Conservation (phyloP, 163 green algal species). For the Trebouxia gelatinosa region DNA sequence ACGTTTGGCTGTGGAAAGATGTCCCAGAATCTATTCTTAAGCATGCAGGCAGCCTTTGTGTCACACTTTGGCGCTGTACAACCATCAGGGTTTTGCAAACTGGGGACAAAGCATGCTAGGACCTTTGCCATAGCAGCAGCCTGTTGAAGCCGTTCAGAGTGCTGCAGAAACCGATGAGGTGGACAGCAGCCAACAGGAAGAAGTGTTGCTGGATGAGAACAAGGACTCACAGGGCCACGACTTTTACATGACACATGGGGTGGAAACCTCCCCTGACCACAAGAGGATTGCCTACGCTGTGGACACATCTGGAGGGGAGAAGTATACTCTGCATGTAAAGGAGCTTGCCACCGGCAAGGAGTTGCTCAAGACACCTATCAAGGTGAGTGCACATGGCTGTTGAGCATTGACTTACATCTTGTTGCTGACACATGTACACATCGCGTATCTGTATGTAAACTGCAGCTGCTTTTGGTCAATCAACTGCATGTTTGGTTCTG, state of each 20-base stretch:
- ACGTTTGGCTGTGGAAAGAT: too few relatives aligned
- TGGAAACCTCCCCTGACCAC: conserved; percentile 49
- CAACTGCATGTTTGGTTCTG: not conserved
- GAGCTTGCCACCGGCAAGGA: conserved; percentile 65
- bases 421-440: too few relatives aligned
- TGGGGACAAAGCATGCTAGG: too few relatives aligned
- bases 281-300: conserved; percentile 74
- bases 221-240: conserved; percentile 55
- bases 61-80: too few relatives aligned
- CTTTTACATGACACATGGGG: conserved; percentile 78
- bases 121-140: not conserved
- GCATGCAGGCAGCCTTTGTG: too few relatives aligned
- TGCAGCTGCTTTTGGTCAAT: not conserved
- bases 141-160: not conserved
- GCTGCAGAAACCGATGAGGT: conserved; percentile 37
- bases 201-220: conserved; percentile 88
- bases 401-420: too few relatives aligned
- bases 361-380: conserved; percentile 65
- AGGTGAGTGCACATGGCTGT: conserved; percentile 27
- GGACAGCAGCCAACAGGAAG: conserved; percentile 52
- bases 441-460: not conserved
- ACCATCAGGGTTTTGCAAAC: too few relatives aligned
- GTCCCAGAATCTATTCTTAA: too few relatives aligned
- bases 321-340: conserved; percentile 83
- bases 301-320: conserved; percentile 78